A percentile compares a stretch with the other conserved stretches of the same genome.
phyloP scores from a whole-genome alignment of 805 yeast species.

The Zygosaccharomyces gambellarensis region DNA sequence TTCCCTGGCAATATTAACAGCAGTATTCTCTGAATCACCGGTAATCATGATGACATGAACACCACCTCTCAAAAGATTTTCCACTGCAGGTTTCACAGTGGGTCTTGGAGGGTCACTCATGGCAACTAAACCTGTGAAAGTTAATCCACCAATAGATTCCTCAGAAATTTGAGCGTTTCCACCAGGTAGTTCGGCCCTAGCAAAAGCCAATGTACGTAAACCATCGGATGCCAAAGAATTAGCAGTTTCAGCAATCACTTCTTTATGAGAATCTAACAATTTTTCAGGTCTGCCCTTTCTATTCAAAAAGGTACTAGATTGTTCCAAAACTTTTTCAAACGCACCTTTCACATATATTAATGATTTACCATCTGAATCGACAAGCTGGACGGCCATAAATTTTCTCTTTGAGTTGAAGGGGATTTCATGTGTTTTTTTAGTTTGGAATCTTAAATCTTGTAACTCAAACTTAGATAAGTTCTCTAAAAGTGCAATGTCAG shows the following conservation, averaged over 20 bases:
- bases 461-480: conserved; percentile 64
- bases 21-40: conserved; percentile 88
- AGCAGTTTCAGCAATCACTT: conserved; percentile 52
- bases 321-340: conserved; percentile 60
- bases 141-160: conserved; percentile 51
- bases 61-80: conserved; percentile 79
- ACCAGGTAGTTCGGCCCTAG: conserved; percentile 42
- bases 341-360: conserved; percentile 87
- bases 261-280: conserved; percentile 47
- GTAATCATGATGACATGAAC: conserved; percentile 98
- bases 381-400: conserved; percentile 78
- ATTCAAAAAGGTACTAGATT: conserved; percentile 56
- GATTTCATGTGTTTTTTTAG: conserved; percentile 59
- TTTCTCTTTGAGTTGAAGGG: conserved; percentile 84
- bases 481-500: conserved; percentile 87
- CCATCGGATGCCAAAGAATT: conserved; percentile 73
- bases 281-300: conserved; percentile 56
- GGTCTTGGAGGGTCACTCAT: conserved; percentile 98
- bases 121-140: conserved; percentile 83
- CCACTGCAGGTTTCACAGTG: conserved; percentile 69
- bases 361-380: conserved; percentile 52
- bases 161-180: conserved; percentile 31
- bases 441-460: conserved; percentile 60
- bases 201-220: conserved; percentile 79
- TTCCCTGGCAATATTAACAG: conserved; percentile 75